These are phyloP conservation scores for Fusarium setosum DNA, from an alignment of 2,329 filamentous ascomycete genomes.

Conservation along the genomic window DNA sequence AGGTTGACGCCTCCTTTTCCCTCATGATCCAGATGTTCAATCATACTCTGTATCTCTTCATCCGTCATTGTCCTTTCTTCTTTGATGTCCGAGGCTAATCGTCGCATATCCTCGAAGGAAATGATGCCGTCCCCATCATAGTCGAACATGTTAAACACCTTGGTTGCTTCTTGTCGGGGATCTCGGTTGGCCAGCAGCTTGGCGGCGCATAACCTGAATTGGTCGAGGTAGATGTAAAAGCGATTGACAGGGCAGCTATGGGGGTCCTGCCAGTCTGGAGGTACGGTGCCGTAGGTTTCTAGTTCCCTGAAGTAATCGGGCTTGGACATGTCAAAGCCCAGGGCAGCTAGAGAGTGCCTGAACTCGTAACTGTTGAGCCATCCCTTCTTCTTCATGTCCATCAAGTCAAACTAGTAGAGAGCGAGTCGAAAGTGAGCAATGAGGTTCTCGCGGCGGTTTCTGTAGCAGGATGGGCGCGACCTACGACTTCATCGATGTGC, in stretches of 20 bases:
- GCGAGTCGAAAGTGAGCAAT: conserved; percentile 25
- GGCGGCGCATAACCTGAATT: conserved; percentile 77
- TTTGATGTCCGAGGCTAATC: conserved; percentile 90
- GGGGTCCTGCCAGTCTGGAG: conserved; percentile 65
- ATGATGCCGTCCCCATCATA: conserved; percentile 92
- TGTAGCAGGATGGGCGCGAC: conserved; percentile 46
- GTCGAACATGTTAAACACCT: conserved; percentile 95
- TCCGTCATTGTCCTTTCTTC: conserved; percentile 85
- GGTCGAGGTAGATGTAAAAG: conserved; percentile 64
- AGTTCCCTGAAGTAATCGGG: conserved; percentile 85
- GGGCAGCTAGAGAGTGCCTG: conserved; percentile 93
- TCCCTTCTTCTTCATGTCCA: conserved; percentile 95
- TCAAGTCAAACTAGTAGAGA: conserved; percentile 80
- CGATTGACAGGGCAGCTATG: conserved; percentile 57
- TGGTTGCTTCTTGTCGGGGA: conserved; percentile 88
- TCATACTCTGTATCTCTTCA: conserved; percentile 93
- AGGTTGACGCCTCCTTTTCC: conserved; percentile 83
- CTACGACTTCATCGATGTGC: conserved; percentile 92
- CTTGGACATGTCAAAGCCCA: conserved; percentile 93
- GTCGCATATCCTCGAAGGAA: conserved; percentile 85
- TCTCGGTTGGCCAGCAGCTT: conserved; percentile 84
- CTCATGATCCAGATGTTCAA: conserved; percentile 96
- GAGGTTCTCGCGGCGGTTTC: neutral
- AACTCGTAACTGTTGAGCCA: conserved; percentile 98
- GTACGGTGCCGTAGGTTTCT: conserved; percentile 81